phyloP scores from a whole-genome alignment of 148 eudicot genomes.

The Amaranthus hypochondriacus region DNA sequence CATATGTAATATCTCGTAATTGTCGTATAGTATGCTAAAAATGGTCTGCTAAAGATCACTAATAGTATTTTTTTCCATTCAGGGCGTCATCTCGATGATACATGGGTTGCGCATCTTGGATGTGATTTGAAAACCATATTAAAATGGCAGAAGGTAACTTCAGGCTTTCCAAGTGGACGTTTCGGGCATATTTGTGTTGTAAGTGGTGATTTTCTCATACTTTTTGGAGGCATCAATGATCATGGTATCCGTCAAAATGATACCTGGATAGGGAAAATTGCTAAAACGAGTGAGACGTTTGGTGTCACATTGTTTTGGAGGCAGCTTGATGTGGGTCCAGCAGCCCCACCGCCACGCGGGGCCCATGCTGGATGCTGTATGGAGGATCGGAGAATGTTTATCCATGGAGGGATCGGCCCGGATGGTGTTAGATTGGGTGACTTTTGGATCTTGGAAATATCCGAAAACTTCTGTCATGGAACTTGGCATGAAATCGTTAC shows the following conservation, averaged over 20 bases:
- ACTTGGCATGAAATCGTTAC: slow-evolving; percentile 67
- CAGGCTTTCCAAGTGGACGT: slow-evolving; percentile 85
- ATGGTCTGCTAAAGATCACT: background rate
- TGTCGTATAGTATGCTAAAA: background rate
- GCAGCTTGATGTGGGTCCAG: slow-evolving; percentile 61
- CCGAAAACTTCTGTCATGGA: slow-evolving; percentile 57
- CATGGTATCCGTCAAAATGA: slow-evolving; percentile 85
- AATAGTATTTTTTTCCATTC: slow-evolving; percentile 16
- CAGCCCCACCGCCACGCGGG: slow-evolving; percentile 83
- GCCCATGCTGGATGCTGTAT: slow-evolving; percentile 93
- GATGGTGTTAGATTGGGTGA: slow-evolving; percentile 79
- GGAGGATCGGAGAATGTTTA: slow-evolving; percentile 57
- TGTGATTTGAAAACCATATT: slow-evolving; percentile 38
- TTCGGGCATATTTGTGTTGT: slow-evolving; percentile 89
- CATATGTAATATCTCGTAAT: background rate
- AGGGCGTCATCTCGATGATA: slow-evolving; percentile 99
- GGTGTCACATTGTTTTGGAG: slow-evolving; percentile 63
- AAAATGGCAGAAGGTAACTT: slow-evolving; percentile 65
- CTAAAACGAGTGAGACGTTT: slow-evolving; percentile 24
- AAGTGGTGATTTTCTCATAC: slow-evolving; percentile 50
- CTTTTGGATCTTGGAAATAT: slow-evolving; percentile 80
- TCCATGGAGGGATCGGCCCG: slow-evolving; percentile 93
- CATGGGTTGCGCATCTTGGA: slow-evolving; percentile 82
- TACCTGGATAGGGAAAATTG: slow-evolving; percentile 73
- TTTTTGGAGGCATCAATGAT: slow-evolving; percentile 96